Evolutionary conservation across 2,329 filamentous ascomycete genomes (phyloP), one percentile per base, ranked within the genome.

Genomic region (Capronia epimyces): DNA sequence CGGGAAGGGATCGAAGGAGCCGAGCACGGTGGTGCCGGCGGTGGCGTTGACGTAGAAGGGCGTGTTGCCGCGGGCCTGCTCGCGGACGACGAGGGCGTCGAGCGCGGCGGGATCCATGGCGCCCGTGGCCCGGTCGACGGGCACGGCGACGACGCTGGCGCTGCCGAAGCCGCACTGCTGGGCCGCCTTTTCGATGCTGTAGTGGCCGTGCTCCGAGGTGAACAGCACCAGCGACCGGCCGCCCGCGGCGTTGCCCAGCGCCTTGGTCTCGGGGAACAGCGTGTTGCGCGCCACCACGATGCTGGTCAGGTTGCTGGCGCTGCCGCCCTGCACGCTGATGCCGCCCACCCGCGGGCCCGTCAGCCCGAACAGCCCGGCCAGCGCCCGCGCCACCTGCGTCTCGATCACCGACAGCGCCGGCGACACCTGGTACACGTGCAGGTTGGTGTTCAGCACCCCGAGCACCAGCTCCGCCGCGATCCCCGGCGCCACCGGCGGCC

Each of bases 41-140:
- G 93, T 97, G 4, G 90, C 87, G 66, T 96, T 97, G 65, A 97
- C 87, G 69, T 95, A 96, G 55, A 98, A 86, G 0, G 93, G 91
- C 1, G 86, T 93, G 64, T 84, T 81, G 27, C 87, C 88, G 43
- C 82, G 75, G 0, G 65, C 62, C 61, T 82, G 82, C 20, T 86
- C 83, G 47, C 77, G 74, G 3, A 72, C 44, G 24, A 95, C 74
- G 34, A 83, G 71, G 1, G 74, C 71, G 20, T 85, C 79, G 8
- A 98, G 75, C 13, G 80, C 80, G 0, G 71, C 64, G 0, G 85
- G 75, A 21, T 80, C 74, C 83, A 97, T 94, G 43, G 80, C 75
- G 1, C 91, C 91, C 9, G 72, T 62, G 0, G 68, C 66, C 10
- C 44, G 44, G 66, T 96, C 88, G 18, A 95, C 81, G 3, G 86